These are phyloP conservation scores for Erysiphe pulchra DNA, from an alignment of 2,329 filamentous ascomycete genomes.

Conservation along the genomic window DNA sequence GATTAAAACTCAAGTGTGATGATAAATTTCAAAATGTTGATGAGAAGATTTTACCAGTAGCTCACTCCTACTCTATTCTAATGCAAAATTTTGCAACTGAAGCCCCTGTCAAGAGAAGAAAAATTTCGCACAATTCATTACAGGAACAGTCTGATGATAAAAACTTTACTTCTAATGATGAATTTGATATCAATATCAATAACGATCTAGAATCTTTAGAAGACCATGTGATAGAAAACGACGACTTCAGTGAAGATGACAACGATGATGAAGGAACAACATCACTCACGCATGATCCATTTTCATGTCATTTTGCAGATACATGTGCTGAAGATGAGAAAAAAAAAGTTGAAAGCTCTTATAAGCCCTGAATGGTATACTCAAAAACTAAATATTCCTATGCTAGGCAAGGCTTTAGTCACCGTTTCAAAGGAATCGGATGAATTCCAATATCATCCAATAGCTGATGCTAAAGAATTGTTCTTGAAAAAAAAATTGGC, in stretches of 20 bases:
- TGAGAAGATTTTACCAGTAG: constrained; percentile 13
- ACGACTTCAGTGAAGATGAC: constrained; percentile 15
- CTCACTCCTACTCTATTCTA: constrained; percentile 29
- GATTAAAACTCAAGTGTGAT: constrained; percentile 12
- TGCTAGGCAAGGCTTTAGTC: constrained; percentile 22
- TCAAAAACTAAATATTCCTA: constrained; percentile 17
- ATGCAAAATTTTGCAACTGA: constrained; percentile 29
- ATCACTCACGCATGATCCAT: constrained; percentile 39
- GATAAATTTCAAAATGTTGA: constrained; percentile 22
- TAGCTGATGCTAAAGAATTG: constrained; percentile 19
- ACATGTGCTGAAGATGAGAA: constrained; percentile 35
- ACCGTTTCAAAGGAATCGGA: constrained; percentile 17
- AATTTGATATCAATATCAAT: constrained; percentile 15
- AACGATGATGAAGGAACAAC: constrained; percentile 15
- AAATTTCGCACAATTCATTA: constrained; percentile 17
- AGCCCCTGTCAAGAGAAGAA: constrained; percentile 28
- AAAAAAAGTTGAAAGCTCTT: constrained; percentile 23
- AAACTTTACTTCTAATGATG: constrained; percentile 2
- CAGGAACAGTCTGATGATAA: constrained; percentile 3
- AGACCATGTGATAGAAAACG: constrained; percentile 15
- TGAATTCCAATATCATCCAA: constrained; percentile 6
- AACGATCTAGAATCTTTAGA: constrained; percentile 24
- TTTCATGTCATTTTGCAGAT: constrained; percentile 53
- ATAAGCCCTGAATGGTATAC: constrained; percentile 25
- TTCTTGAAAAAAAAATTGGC: constrained; percentile 48